These are phyloP conservation scores for Botrytis sinoallii DNA, from an alignment of 2,329 filamentous ascomycete genomes.

Conservation along the genomic window DNA sequence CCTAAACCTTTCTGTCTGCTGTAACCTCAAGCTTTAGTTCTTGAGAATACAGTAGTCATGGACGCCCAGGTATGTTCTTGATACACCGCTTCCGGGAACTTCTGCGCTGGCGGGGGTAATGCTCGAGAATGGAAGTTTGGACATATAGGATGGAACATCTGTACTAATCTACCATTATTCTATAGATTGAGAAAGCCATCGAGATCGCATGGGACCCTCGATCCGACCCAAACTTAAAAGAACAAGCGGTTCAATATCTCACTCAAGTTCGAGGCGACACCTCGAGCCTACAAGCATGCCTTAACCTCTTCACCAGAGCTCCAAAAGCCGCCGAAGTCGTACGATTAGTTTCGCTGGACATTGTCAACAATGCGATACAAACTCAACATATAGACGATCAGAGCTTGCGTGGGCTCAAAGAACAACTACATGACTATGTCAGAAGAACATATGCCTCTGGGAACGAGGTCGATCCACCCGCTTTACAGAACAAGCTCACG, in stretches of 20 bases:
- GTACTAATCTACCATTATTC: conserved; percentile 23
- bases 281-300: conserved; percentile 86
- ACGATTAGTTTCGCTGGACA: conserved; percentile 83
- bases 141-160: neutral
- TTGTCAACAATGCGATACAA: conserved; percentile 89
- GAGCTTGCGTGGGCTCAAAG: conserved; percentile 72
- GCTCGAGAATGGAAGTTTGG: neutral
- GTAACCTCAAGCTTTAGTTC: conserved; percentile 17
- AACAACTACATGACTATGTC: conserved; percentile 78
- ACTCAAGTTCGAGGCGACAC: conserved; percentile 77
- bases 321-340: conserved; percentile 78
- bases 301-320: conserved; percentile 76
- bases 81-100: conserved; percentile 18
- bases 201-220: conserved; percentile 85
- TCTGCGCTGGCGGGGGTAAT: neutral
- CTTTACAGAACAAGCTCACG: conserved; percentile 93
- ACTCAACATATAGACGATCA: conserved; percentile 70
- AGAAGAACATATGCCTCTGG: conserved; percentile 66
- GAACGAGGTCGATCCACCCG: conserved; percentile 61
- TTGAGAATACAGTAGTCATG: conserved; percentile 30
- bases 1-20: conserved; percentile 6
- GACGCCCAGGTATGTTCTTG: conserved; percentile 35
- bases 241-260: conserved; percentile 78
- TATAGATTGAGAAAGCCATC: conserved; percentile 89
- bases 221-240: conserved; percentile 71